Evolutionary conservation across 2,329 filamentous ascomycete species (phyloP).

Genomic region (Penicillium sp.): DNA sequence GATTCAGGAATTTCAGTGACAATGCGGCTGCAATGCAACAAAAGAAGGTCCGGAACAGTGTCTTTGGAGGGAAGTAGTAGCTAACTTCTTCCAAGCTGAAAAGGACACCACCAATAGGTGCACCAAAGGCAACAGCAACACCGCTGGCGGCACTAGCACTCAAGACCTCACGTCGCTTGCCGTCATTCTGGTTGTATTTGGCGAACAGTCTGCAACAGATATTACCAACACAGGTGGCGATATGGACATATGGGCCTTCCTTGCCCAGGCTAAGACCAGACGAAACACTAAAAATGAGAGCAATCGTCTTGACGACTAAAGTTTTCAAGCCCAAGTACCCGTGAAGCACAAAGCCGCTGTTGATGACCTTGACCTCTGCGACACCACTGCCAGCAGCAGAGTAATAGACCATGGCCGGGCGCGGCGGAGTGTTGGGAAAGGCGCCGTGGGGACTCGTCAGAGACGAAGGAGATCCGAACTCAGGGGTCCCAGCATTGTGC

Average conservation of each 20-base stretch:
- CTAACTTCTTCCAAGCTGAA: conserved; percentile 92
- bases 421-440: conserved; percentile 30
- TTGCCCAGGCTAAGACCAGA: conserved; percentile 94
- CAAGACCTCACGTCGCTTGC: conserved; percentile 88
- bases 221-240: conserved; percentile 91
- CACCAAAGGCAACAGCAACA: conserved; percentile 91
- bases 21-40: conserved; percentile 91
- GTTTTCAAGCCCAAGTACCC: conserved; percentile 90
- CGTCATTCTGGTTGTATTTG: conserved; percentile 94
- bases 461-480: conserved; percentile 41
- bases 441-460: conserved; percentile 41
- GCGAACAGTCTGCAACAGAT: conserved; percentile 89
- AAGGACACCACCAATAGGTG: conserved; percentile 82
- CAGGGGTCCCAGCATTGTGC: conserved; percentile 43
- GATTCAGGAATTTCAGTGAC: conserved; percentile 90
- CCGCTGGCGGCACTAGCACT: conserved; percentile 89
- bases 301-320: conserved; percentile 77
- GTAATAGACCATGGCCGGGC: conserved; percentile 84
- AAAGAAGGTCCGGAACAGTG: conserved; percentile 94
- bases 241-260: conserved; percentile 95
- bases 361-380: conserved; percentile 92
- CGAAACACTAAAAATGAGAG: conserved; percentile 81
- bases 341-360: conserved; percentile 96
- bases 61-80: conserved; percentile 98
- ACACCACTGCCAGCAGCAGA: conserved; percentile 94